Evolutionary conservation across 805 yeast species (phyloP), one percentile per base, ranked within the genome.

Genomic region (Lachancea lanzarotensis): DNA sequence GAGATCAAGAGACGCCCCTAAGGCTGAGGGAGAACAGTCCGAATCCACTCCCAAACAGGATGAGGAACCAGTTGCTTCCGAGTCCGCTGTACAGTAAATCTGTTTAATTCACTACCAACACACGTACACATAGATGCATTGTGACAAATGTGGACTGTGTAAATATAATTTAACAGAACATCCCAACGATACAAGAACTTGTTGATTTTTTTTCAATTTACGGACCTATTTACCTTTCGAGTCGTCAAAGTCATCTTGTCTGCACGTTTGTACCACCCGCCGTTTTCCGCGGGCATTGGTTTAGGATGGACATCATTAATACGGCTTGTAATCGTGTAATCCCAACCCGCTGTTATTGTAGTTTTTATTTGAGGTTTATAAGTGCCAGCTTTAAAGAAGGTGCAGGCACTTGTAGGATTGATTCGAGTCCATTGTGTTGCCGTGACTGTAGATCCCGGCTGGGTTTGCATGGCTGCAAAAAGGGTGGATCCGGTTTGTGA

Each of bases 381-480:
- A 15, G 32, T 36, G 17, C 36, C 18, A 7, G 48, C 33, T 9
- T 46, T 25, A 39, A 38, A 88, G 53, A 74, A 76, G 0, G 84
- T 72, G 43, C 75, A 82, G 0, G 84, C 68, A 39, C 88, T 77
- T 1, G 95, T 76, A 16, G 91, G 81, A 61, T 67, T 78, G 50
- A 78, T 69, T 56, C 81, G 74, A 5, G 81, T 62, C 81, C 89
- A 83, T 5, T 79, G 63, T 7, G 81, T 71, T 34, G 70, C 76
- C 0, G 95, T 83, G 35, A 87, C 76, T 8, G 67, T 68, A 1
- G 84, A 57, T 2, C 84, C 85, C 6, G 97, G 97, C 63, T 87
- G 95, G 37, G 70, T 60, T 67, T 90, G 97, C 95, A 87, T 87
- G 40, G 96, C 96, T 1, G 97, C 97, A 63, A 68, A 86, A 53